These are phyloP conservation scores for Pseudogymnoascus sp. DNA, from an alignment of 2,329 filamentous ascomycete genomes.

Conservation along the genomic window DNA sequence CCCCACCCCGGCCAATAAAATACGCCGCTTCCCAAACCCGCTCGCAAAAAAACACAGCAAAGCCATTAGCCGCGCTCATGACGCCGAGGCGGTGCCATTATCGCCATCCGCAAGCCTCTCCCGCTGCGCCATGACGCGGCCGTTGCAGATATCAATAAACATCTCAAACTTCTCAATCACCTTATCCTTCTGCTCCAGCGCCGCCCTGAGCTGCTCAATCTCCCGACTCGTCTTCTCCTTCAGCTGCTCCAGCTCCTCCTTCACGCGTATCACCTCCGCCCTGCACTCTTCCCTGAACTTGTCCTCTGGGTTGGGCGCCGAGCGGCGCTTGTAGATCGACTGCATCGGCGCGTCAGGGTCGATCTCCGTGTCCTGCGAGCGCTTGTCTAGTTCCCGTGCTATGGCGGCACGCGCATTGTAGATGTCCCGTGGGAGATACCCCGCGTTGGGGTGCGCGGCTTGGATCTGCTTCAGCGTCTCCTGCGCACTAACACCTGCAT, in stretches of 20 bases:
- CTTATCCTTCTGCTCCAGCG: slow-evolving; percentile 56
- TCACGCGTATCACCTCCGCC: slow-evolving; percentile 51
- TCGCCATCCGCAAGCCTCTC: slow-evolving; percentile 39
- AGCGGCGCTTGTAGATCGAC: slow-evolving; percentile 55
- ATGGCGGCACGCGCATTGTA: slow-evolving; percentile 63
- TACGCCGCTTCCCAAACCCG: background rate
- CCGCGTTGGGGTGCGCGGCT: slow-evolving; percentile 55
- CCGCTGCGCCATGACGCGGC: slow-evolving; percentile 57
- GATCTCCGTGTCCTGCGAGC: slow-evolving; percentile 44
- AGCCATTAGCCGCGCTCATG: background rate
- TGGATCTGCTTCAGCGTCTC: slow-evolving; percentile 62
- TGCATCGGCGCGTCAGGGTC: slow-evolving; percentile 49
- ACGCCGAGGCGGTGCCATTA: background rate
- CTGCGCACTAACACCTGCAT: slow-evolving; percentile 56
- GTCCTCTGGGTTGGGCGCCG: slow-evolving; percentile 44
- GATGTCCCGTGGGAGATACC: slow-evolving; percentile 56
- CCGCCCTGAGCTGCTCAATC: slow-evolving; percentile 49
- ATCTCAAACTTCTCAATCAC: slow-evolving; percentile 59
- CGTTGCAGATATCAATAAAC: slow-evolving; percentile 64
- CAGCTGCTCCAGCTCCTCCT: slow-evolving; percentile 49
- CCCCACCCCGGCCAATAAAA: slow-evolving; percentile 2
- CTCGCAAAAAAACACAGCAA: background rate
- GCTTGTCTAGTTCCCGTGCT: slow-evolving; percentile 57
- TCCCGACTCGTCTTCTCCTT: slow-evolving; percentile 51
- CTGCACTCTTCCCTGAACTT: slow-evolving; percentile 55